A percentile compares a stretch with the other conserved stretches of the same genome.
Conservation (phyloP, 140 eudicot genomes). For the Anethum foeniculum region DNA sequence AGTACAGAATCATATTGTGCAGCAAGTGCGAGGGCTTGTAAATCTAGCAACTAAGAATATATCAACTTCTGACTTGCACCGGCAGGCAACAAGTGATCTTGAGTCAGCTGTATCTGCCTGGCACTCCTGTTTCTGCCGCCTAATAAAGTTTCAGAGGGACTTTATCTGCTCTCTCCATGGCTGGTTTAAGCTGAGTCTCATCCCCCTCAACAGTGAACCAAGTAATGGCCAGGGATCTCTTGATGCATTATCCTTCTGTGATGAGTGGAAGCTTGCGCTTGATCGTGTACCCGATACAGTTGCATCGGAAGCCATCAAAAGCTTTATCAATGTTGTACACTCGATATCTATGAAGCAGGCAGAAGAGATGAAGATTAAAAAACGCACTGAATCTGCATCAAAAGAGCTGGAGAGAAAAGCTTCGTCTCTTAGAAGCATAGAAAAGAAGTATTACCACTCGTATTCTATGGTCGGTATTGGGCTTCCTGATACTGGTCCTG, state of each 20-base stretch:
- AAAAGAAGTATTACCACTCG: conserved; percentile 78
- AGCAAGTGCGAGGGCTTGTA: conserved; percentile 91
- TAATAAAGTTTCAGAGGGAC: conserved; percentile 72
- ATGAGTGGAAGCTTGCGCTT: conserved; percentile 94
- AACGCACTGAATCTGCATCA: conserved; percentile 67
- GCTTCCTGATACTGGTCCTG: conserved; percentile 59
- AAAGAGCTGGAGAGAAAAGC: conserved; percentile 92
- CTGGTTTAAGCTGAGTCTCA: conserved; percentile 81
- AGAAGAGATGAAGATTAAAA: conserved; percentile 80
- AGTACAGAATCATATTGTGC: conserved; percentile 81
- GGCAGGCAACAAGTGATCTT: conserved; percentile 88
- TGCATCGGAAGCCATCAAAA: conserved; percentile 91
- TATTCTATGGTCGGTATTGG: conserved; percentile 92
- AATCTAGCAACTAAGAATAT: conserved; percentile 52
- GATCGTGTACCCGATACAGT: conserved; percentile 89
- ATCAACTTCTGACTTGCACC: conserved; percentile 85
- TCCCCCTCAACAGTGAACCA: conserved; percentile 45
- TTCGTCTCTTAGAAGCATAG: conserved; percentile 72
- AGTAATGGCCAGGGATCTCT: conserved; percentile 32
- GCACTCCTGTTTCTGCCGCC: conserved; percentile 89
- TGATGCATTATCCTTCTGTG: conserved; percentile 50
- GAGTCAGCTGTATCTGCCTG: conserved; percentile 88
- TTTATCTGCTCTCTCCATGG: conserved; percentile 79
- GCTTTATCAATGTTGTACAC: conserved; percentile 84
- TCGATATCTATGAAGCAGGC: conserved; percentile 60